Conservation (phyloP, 148 eudicot species). For the Camellia granthamiana region DNA sequence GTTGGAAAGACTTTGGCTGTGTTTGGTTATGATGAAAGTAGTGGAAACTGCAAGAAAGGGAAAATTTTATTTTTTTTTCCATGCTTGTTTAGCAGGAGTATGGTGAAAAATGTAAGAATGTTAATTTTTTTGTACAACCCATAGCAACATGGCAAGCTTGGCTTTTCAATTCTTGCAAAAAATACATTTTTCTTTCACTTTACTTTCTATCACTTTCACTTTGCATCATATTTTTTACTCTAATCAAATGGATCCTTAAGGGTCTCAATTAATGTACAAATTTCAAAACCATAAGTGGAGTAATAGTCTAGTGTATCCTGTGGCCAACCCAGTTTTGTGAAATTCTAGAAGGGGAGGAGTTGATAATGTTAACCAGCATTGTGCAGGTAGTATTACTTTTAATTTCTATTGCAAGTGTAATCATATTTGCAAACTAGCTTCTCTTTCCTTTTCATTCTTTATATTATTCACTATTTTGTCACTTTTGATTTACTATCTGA, state of each 20-base stretch:
- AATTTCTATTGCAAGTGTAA: not conserved
- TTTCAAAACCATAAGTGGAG: not conserved
- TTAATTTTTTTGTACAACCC: too few species aligned
- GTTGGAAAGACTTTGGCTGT: not conserved
- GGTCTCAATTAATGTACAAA: not conserved
- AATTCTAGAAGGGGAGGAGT: conserved; percentile 1
- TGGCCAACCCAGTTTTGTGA: not conserved
- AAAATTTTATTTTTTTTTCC: too few species aligned
- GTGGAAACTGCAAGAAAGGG: too few species aligned
- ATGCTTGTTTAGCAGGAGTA: too few species aligned
- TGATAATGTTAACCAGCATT: not conserved
- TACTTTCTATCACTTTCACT: too few species aligned
- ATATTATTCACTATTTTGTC: not conserved
- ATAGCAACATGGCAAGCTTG: too few species aligned
- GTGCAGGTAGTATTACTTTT: not conserved
- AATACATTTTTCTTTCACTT: too few species aligned
- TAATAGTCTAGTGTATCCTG: not conserved
- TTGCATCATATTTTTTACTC: too few species aligned
- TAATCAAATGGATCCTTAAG: too few species aligned
- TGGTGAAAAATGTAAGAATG: too few species aligned
- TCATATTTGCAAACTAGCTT: not conserved
- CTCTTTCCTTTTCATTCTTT: not conserved
- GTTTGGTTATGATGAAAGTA: too few species aligned
- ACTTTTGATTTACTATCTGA: not conserved
- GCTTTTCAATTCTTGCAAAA: too few species aligned